phyloP scores from a whole-genome alignment of 305 asterid species.

The Fraxinus latifolia region DNA sequence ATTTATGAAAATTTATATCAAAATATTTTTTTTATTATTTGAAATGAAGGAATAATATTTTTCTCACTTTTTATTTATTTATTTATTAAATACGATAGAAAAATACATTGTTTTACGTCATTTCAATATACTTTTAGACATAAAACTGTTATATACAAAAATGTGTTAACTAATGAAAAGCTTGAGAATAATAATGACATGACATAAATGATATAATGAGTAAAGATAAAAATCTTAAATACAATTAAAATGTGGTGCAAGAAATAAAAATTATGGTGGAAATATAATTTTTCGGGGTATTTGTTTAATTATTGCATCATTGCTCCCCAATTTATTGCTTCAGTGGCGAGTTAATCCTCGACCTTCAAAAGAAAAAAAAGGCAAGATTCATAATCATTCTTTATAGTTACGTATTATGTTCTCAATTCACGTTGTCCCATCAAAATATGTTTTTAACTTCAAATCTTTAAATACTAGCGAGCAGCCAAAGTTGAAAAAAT shows the following conservation, averaged over 20 bases:
- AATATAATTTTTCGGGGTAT: neutral
- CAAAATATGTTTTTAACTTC: no score
- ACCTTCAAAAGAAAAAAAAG: neutral
- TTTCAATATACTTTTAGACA: no score
- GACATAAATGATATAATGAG: no score
- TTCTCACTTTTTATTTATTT: neutral
- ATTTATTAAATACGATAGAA: neutral
- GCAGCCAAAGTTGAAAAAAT: no score
- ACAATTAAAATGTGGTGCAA: no score
- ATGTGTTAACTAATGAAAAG: neutral
- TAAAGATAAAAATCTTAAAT: no score
- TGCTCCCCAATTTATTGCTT: neutral
- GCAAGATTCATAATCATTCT: neutral
- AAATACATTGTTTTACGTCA: neutral
- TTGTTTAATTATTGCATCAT: neutral
- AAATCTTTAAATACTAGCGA: no score
- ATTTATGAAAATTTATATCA: no score
- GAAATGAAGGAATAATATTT: neutral
- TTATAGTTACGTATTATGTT: neutral
- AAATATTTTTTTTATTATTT: no score
- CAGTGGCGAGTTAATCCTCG: neutral
- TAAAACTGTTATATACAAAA: neutral
- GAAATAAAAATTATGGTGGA: no score
- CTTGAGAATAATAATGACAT: no score
- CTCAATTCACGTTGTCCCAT: no score